Percentiles rank a stretch among this genome's conserved stretches.
phyloP scores from a whole-genome alignment of 2,329 filamentous ascomycete genomes.

The Biscogniauxia marginata region DNA sequence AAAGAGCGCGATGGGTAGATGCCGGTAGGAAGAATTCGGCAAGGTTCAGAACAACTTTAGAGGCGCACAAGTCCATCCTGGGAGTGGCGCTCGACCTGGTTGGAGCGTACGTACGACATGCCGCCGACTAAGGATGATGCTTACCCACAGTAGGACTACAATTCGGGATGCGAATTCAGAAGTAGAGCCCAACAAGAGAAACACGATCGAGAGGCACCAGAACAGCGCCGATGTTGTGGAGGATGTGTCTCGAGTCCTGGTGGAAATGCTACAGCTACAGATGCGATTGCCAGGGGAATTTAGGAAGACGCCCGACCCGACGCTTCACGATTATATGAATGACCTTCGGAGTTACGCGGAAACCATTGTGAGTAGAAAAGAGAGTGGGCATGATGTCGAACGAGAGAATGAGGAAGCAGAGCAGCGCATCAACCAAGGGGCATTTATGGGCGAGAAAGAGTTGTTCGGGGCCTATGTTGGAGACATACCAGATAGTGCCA shows the following conservation, averaged over 20 bases:
- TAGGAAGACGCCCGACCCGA: conserved; percentile 65
- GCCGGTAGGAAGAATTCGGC: conserved; percentile 33
- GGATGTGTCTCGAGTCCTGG: conserved; percentile 35
- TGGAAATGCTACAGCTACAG: conserved; percentile 35
- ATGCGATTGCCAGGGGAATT: conserved; percentile 40
- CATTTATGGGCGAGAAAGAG: conserved; percentile 27
- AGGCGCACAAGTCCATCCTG: conserved; percentile 39
- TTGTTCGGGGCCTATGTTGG: conserved; percentile 34
- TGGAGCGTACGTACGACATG: conserved; percentile 34
- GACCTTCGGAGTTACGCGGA: conserved; percentile 64
- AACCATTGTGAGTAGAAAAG: conserved; percentile 22
- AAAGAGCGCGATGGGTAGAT: conserved; percentile 37
- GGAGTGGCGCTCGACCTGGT: conserved; percentile 42
- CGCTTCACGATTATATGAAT: conserved; percentile 67
- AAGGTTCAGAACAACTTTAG: conserved; percentile 34
- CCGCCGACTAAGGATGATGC: conserved; percentile 8
- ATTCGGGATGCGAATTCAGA: conserved; percentile 24
- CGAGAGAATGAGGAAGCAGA: conserved; percentile 1
- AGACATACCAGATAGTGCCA: conserved; percentile 41
- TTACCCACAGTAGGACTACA: conserved; percentile 25
- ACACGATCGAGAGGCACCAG: conserved; percentile 21
- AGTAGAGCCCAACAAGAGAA: conserved; percentile 18
- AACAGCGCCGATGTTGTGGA: conserved; percentile 25
- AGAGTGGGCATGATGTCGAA: conserved; percentile 19
- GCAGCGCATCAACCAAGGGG: conserved; percentile 18